phyloP scores from a whole-genome alignment of 208 protist species.

The Trypanosoma cruzi region DNA sequence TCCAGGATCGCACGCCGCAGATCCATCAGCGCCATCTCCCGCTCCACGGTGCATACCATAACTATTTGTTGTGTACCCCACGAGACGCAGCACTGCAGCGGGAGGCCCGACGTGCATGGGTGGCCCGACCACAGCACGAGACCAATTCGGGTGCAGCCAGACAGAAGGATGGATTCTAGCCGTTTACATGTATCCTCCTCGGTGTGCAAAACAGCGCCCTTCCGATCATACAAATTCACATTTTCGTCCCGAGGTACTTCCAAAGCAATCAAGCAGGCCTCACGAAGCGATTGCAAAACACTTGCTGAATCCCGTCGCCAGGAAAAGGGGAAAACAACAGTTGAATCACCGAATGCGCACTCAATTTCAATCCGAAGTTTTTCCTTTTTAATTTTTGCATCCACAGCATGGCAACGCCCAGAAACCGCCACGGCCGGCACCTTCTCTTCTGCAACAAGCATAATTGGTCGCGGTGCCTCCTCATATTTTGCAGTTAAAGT shows the following conservation, averaged over 20 bases:
- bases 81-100: slow-evolving; percentile 35
- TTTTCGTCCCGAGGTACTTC: slow-evolving; percentile 2
- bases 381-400: not conserved
- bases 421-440: not conserved
- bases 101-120: slow-evolving; percentile 17
- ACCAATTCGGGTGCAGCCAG: slow-evolving; percentile 4
- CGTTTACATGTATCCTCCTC: slow-evolving; percentile 1
- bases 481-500: not conserved
- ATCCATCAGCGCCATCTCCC: slow-evolving; percentile 38
- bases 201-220: slow-evolving; percentile 14
- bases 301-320: slow-evolving; percentile 4
- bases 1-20: slow-evolving; percentile 34
- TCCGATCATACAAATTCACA: slow-evolving; percentile 21
- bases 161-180: slow-evolving; percentile 11
- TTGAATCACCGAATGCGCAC: slow-evolving; percentile 6
- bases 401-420: not conserved
- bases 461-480: not conserved
- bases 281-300: slow-evolving; percentile 7
- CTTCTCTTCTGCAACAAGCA: not conserved
- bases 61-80: slow-evolving; percentile 44
- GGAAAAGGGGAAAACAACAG: slow-evolving; percentile 18
- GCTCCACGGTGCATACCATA: slow-evolving; percentile 33
- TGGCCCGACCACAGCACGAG: slow-evolving; percentile 14
- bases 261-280: slow-evolving; percentile 9
- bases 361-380: slow-evolving; percentile 19